Evolutionary conservation across 2,329 filamentous ascomycete species (phyloP), one percentile per base, ranked within the genome.

Genomic region (Acrocalymma vagum): DNA sequence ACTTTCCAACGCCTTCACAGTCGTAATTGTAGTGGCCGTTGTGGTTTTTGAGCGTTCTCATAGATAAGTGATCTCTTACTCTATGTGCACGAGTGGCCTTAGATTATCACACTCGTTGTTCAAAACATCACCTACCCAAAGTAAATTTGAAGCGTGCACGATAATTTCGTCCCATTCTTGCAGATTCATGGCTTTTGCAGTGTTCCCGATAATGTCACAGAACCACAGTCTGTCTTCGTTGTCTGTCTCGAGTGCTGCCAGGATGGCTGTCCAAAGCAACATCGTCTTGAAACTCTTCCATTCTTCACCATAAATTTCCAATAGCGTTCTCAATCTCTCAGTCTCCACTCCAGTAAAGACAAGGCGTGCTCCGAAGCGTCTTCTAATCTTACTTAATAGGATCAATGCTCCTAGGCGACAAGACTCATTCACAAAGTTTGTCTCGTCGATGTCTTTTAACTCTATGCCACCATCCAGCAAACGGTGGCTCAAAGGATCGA

Each of bases 381-480:
- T 38, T 44, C 40, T 38, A 38, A 44, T 38, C 28, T 44, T 44
- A 32, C 33, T 38, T 33, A 44, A 23, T 32, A 44, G 33, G 33
- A 44, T 44, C 33, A 44, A 38, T 44, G 40, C 33, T 38, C 40
- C 40, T 44, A 44, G 34, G 23, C 40, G 40, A 44, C 40, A 44
- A 38, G 27, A 38, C 40, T 44, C 40, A 32, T 28, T 38, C 17
- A 44, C 27, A 29, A 44, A 44, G 40, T 44, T 44, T 38, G 33
- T 38, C 33, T 38, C 34, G 40, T 44, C 33, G 29, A 44, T 33
- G 22, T 44, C 23, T 38, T 44, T 29, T 32, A 44, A 32, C 33
- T 38, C 40, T 38, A 33, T 23, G 28, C 40, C 34, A 32, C 33
- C 22, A 27, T 44, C 34, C 34, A 44, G 29, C 16, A 44, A 38